Conservation (phyloP, 2,329 filamentous ascomycete genomes). For the Talaromyces sp. region DNA sequence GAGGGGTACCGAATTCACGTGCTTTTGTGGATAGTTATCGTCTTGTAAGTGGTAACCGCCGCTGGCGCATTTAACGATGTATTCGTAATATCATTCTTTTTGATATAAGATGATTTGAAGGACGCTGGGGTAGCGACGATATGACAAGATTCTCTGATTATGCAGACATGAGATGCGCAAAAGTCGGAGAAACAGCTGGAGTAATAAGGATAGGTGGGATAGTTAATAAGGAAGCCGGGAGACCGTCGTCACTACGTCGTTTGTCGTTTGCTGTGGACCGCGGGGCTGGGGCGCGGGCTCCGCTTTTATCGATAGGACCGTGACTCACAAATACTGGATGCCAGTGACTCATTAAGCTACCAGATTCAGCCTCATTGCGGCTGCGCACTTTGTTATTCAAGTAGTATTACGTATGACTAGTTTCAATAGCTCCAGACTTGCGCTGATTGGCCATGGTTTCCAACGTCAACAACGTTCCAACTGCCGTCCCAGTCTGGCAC, state of each 20-base stretch:
- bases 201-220: neutral
- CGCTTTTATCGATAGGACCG: constrained; percentile 12
- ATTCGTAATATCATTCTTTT: constrained; percentile 41
- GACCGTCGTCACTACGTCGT: neutral
- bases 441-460: neutral
- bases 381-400: neutral
- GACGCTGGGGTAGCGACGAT: neutral
- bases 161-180: neutral
- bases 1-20: constrained; percentile 8
- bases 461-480: neutral
- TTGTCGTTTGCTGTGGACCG: constrained; percentile 4
- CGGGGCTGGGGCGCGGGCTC: constrained; percentile 7
- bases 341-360: neutral
- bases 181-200: neutral
- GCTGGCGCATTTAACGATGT: constrained; percentile 31
- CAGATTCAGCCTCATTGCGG: neutral
- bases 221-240: neutral
- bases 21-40: constrained; percentile 16
- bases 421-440: neutral
- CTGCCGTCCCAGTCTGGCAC: neutral
- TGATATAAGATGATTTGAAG: neutral
- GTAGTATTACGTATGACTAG: neutral
- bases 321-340: neutral
- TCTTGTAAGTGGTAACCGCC: constrained; percentile 27
- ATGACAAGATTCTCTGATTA: neutral